Evolutionary conservation across 208 protist species (phyloP), one percentile per base, ranked within the genome.

Genomic region (Wallacemonas rigidus): DNA sequence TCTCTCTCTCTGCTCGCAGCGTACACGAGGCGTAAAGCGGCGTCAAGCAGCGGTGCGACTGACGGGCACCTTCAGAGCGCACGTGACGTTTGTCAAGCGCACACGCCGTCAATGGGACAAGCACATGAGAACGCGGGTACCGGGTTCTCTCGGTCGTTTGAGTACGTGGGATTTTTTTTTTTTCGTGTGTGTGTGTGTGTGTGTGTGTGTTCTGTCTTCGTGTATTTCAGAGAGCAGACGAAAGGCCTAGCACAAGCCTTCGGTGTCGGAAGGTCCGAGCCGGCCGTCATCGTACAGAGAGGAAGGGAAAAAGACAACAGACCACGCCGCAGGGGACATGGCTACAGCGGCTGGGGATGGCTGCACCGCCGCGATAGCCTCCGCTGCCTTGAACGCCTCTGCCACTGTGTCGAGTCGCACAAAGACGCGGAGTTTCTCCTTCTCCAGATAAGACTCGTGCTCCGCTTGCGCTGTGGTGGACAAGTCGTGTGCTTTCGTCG

Each of bases 391-490:
- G 70, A 96, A 95, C 6, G 88, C 89, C 67, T 83, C 86, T 11
- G 92, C 85, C 11, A 95, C 86, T 45, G 85, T 90, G 70, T 96
- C 89, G 53, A 94, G 91, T n/a, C 92, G 89, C 43, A 95, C 81
- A 53, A 92, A 85, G 38, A 96, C 64, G 11, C 92, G 89, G 45
- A 96, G 60, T 48, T 57, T 65, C 60, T 83, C 77, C 15, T 56
- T 40, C 8, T 71, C 40, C 39, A 47, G 65, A 47, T 41, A 72
- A 35, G n/a, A 41, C 26, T 43, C 36, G 17, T 50, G 50, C 12
- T 60, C 41, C 26, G 26, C 26, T 1, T 17, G 43, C 26, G 56
- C 51, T 9, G 44, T 57, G 67, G 58, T 53, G 1, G 54, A 41
- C 11, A 85, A 36, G 8, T 45, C 47, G 6, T 44, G 44, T 2